Evolutionary conservation across 2,329 filamentous ascomycete species (phyloP).

Genomic region (Pseudovirgaria hyperparasitica): DNA sequence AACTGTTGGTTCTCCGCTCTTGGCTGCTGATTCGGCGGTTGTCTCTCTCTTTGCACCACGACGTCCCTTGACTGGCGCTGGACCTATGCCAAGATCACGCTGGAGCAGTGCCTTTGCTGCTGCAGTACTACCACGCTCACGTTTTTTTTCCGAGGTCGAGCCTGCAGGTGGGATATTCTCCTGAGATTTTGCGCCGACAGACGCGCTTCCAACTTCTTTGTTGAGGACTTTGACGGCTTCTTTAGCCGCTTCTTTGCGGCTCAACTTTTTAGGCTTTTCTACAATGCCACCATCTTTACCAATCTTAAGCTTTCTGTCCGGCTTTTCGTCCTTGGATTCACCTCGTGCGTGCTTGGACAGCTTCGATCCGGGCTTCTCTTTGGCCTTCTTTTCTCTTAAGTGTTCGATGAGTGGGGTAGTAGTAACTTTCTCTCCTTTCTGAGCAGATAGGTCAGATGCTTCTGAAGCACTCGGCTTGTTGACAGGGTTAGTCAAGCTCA

Average conservation of each 20-base stretch:
- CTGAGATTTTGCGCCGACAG: slow-evolving; percentile 9
- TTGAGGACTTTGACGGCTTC: slow-evolving; percentile 48
- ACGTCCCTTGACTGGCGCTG: slow-evolving; percentile 29
- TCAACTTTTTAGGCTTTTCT: slow-evolving; percentile 25
- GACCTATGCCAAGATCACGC: slow-evolving; percentile 45
- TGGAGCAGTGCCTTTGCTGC: slow-evolving; percentile 47
- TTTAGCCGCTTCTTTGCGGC: slow-evolving; percentile 40
- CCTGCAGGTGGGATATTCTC: slow-evolving; percentile 25
- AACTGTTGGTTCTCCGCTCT: slow-evolving; percentile 14
- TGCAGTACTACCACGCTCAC: slow-evolving; percentile 39
- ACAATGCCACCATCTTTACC: slow-evolving; percentile 18
- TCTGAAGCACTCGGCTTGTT: slow-evolving; percentile 42
- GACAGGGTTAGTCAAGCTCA: slow-evolving; percentile 66
- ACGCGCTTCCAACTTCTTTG: slow-evolving; percentile 28
- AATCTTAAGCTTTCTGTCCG: slow-evolving; percentile 24
- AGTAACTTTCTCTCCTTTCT: slow-evolving; percentile 51
- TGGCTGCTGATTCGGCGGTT: slow-evolving; percentile 11
- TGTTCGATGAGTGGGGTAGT: slow-evolving; percentile 86
- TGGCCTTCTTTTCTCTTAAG: slow-evolving; percentile 81
- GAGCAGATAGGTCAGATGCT: slow-evolving; percentile 31
- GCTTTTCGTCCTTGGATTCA: slow-evolving; percentile 46
- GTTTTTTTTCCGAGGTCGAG: slow-evolving; percentile 33
- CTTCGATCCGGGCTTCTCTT: slow-evolving; percentile 41
- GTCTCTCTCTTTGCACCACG: slow-evolving; percentile 26
- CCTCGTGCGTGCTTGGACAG: slow-evolving; percentile 45